A percentile compares a stretch with the other conserved stretches of the same genome.
These are phyloP conservation scores for Quercus wislizeni DNA, from an alignment of 306 rosid genomes.

Conservation along the genomic window DNA sequence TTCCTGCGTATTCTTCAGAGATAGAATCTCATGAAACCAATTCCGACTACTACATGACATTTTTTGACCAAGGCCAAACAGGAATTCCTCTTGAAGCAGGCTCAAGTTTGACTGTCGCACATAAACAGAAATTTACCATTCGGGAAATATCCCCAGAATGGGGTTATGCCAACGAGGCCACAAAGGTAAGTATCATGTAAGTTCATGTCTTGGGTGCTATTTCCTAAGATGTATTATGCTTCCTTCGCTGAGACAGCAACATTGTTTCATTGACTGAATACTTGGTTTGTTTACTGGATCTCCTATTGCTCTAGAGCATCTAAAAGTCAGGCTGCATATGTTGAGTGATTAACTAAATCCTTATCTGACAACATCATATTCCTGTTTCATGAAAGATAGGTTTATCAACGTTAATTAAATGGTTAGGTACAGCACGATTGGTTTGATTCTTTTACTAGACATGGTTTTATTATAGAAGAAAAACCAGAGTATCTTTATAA, in stretches of 20 bases:
- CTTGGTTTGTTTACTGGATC: background rate
- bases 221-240: conserved; percentile 16
- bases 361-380: background rate
- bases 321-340: background rate
- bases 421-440: background rate
- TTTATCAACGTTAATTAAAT: background rate
- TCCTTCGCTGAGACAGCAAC: conserved; percentile 4
- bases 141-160: conserved; percentile 77
- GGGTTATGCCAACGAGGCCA: conserved; percentile 65
- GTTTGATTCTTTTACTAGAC: background rate
- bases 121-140: conserved; percentile 71
- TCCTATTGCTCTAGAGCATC: background rate
- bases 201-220: conserved; percentile 14
- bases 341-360: background rate
- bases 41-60: conserved; percentile 33
- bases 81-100: conserved; percentile 42
- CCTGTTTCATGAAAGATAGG: background rate
- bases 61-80: conserved; percentile 47
- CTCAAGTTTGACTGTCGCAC: conserved; percentile 52
- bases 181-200: conserved; percentile 58
- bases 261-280: conserved; percentile 6
- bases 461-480: background rate
- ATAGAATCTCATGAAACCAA: conserved; percentile 37
- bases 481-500: background rate
- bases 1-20: conserved; percentile 38